phyloP scores from a whole-genome alignment of 177 flowering plant species.

The Telopea speciosissima region DNA sequence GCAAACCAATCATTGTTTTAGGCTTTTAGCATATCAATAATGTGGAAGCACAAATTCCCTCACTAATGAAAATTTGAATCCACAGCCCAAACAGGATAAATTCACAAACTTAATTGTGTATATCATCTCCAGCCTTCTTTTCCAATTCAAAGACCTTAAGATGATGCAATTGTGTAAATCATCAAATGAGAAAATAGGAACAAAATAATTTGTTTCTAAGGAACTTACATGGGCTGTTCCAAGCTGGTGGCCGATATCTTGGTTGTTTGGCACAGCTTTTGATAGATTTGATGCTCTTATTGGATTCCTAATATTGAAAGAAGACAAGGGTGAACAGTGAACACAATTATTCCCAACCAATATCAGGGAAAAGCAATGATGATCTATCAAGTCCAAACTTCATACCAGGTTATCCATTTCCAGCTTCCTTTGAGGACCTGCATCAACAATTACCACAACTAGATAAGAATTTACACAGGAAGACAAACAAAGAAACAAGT shows the following conservation, averaged over 20 bases:
- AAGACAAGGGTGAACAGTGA: not conserved
- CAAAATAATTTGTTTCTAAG: not conserved
- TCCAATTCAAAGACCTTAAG: too few relatives aligned
- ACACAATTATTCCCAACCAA: not conserved
- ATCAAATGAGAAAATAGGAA: not conserved
- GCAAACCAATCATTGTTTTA: too few relatives aligned
- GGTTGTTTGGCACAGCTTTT: slow-evolving; percentile 31
- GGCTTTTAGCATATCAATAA: too few relatives aligned
- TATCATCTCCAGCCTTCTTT: too few relatives aligned
- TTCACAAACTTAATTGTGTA: too few relatives aligned
- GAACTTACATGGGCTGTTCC: slow-evolving; percentile 43
- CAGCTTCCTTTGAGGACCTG: slow-evolving; percentile 83
- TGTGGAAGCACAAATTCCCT: too few relatives aligned
- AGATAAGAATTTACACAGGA: not conserved
- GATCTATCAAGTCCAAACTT: not conserved
- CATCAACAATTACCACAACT: slow-evolving; percentile 5
- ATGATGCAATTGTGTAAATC: not conserved
- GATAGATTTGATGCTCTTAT: slow-evolving; percentile 28
- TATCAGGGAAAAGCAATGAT: not conserved
- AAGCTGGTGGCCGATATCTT: slow-evolving; percentile 49
- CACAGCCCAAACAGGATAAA: too few relatives aligned
- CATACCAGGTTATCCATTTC: slow-evolving; percentile 60
- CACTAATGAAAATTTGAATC: too few relatives aligned
- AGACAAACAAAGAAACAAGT: not conserved
- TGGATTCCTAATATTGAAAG: slow-evolving; percentile 25